Base-by-base conservation (phyloP, 495 filamentous ascomycete genomes). In the Penicillium psychrofluorescens region DNA sequence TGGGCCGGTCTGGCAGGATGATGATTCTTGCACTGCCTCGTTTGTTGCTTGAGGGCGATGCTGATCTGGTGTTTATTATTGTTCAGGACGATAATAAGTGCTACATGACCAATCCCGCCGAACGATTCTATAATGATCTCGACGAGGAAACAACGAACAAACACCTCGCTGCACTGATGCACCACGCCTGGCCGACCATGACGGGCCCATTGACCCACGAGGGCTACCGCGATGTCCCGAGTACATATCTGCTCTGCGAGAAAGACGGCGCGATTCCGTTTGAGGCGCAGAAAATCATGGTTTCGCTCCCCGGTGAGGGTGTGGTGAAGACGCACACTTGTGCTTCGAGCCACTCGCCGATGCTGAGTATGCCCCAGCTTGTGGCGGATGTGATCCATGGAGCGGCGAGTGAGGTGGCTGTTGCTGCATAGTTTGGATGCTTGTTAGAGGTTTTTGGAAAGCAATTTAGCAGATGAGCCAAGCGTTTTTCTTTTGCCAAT, bases 201-300 rank as follows among this genome's bases (percentile, higher is more conserved):
- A 13, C 27, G 6, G 39, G 16, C 3, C 43, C 39, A 0, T 35
- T 36, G 11, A 50, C 43, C 8, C 46, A 50, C 12, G 43, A 45
- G 29, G 43, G 34, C 10, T 50, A 39, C 29, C 34, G 43, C 11
- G 43, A 50, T 12, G 48, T 46, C 29, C 39, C 39, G n/a, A 14
- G 22, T 2, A 40, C 29, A 11, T 49, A 36, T 10, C 32, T 49
- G 0, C 11, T 49, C 33, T 49, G 47, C 34, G 38, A 37, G 28
- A 27, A 28, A 7, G 47, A 38, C 11, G 15, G 11, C 8, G 37
- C 37, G 12, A 36, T 45, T 8, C 11, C 27, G 29, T 10, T 44
- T 7, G 27, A 15, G 9, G 10, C 11, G 10, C 38, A 46, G 22
- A 32, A 30, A 6, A 6, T 28, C 8, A 45, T 50, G 48, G 48